Evolutionary conservation across 352 stramenopile species (phyloP), one percentile per base, ranked within the genome.

Genomic region (Phytopythium boreale): DNA sequence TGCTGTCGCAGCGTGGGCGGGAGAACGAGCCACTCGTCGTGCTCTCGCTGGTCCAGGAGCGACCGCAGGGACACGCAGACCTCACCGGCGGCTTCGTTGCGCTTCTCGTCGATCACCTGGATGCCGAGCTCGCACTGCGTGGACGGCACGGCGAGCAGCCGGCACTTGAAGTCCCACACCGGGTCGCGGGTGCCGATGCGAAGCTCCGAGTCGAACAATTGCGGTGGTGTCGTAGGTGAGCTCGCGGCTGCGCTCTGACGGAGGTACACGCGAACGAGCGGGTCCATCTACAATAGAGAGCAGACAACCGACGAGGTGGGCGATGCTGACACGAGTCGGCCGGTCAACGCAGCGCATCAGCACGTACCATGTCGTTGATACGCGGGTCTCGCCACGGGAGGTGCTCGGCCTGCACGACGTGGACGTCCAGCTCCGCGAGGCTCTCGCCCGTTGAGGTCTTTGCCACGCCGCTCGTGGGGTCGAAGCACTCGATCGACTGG

Each of bases 1-100:
- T 89, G 80, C 61, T 92, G 84, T 0, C 74, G 69, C 19, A 92
- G 61, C 29, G 84, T 92, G 36, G 74, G 80, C 37, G 74, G 80
- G 41, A 92, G 58, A 0, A 79, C 50, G 44, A 82, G 61, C 81
- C 84, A 89, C n/a, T 80, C 64, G 14, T 77, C 69, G 64, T 89
- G 76, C 7, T 84, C 63, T 47, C 83, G 84, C 59, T 92, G 84
- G 50, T 90, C 77, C 56, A 90, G 53, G 0, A 89, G 71, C 22
- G 68, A 67, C 4, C 80, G 80, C 19, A 92, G 73, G 17, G 71
- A 39, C 8, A 90, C 70, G 6, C 52, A 60, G 14, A 76, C 50
- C 68, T 89, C 81, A 14, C 84, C 81, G 20, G 74, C 78, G 22
- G 87, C 22, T 44, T 90, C 79, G 22, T 68, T 43, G 26, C 72